phyloP scores from a whole-genome alignment of 1,284 basidiomycete genomes.

The Malassezia sp. region DNA sequence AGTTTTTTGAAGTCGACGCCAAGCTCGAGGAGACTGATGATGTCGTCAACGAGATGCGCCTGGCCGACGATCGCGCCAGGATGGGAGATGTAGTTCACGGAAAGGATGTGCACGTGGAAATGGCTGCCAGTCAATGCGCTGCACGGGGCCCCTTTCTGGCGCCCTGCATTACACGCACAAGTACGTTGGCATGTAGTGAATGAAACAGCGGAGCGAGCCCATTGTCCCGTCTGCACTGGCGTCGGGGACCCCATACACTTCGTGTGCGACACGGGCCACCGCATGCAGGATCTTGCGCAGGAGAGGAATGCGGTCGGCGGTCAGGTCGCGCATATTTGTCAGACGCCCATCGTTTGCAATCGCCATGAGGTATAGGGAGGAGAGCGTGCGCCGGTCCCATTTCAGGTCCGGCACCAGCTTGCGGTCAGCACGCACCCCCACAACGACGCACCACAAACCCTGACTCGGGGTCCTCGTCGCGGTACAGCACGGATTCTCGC shows the following conservation, averaged over 20 bases:
- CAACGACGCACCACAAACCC: slow-evolving; percentile 65
- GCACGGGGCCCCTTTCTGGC: too few species aligned
- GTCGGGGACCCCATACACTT: slow-evolving; percentile 56
- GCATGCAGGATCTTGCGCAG: slow-evolving; percentile 58
- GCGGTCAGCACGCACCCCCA: slow-evolving; percentile 46
- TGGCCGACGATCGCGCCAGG: slow-evolving; percentile 60
- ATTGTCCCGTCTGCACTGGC: slow-evolving; percentile 47
- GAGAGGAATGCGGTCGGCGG: slow-evolving; percentile 57
- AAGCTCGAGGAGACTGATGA: slow-evolving; percentile 59
- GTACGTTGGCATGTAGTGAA: slow-evolving; percentile 93
- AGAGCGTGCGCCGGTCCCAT: slow-evolving; percentile 64
- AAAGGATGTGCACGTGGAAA: slow-evolving; percentile 87
- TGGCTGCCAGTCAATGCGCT: slow-evolving; percentile 54
- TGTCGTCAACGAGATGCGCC: slow-evolving; percentile 81
- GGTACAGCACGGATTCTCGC: slow-evolving; percentile 62
- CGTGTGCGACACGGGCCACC: slow-evolving; percentile 53
- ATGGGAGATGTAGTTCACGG: slow-evolving; percentile 41
- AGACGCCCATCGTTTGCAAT: slow-evolving; percentile 45
- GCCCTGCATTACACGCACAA: too few species aligned
- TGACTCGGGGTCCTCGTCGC: slow-evolving; percentile 51
- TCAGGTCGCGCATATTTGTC: slow-evolving; percentile 50
- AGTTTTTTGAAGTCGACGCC: slow-evolving; percentile 57
- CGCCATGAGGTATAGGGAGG: slow-evolving; percentile 48
- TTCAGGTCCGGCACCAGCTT: slow-evolving; percentile 45
- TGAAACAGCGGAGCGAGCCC: slow-evolving; percentile 59